Evolutionary conservation across 768 basidiomycete species (phyloP), one percentile per base, ranked within the genome.

Genomic region (Scleroderma citrinum): DNA sequence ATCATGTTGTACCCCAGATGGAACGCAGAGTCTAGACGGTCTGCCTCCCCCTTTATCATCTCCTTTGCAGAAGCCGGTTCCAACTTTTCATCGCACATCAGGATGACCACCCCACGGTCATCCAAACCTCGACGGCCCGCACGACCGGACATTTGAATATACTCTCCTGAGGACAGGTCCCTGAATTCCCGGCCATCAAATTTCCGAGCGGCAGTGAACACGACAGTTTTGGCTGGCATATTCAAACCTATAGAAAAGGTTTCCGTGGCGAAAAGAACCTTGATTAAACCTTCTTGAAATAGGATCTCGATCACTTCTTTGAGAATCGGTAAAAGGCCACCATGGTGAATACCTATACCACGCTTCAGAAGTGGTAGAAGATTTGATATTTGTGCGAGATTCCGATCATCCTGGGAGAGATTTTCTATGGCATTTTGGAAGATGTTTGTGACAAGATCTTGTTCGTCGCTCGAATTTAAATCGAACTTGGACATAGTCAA

Each of bases 1-100:
- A 99, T 80, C 96, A 99, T 99, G 67, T 99, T 99, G 69, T 99
- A 99, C 16, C 96, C 95, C 13, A 99, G 73, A 69, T 97, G 93
- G 74, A 99, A 99, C 4, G 96, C 96, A 6, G 96, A 99, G 67
- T 98, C 93, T 44, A 99, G 74, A 42, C 94, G 76, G 65, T 99
- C 95, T 4, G 96, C 93, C 71, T 95, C 87, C 40, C 96, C 96
- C 68, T 97, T 98, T 59, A 99, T 87, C 96, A 99, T 99, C 46
- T 76, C 78, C 72, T 95, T 98, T 32, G 96, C 94, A 0, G 87
- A 82, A 2, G 79, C 65, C 0, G 96, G 94, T 59, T 98, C 96
- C 39, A 99, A 76, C 69, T 95, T 97, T 71, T 98, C 92, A 67
- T 98, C 96, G 64, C 88, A 89, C 96, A 99, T 98, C 92, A 99